These are phyloP conservation scores for Actinomucor elegans DNA, from an alignment of 371 early-diverging fungal species.

Conservation along the genomic window DNA sequence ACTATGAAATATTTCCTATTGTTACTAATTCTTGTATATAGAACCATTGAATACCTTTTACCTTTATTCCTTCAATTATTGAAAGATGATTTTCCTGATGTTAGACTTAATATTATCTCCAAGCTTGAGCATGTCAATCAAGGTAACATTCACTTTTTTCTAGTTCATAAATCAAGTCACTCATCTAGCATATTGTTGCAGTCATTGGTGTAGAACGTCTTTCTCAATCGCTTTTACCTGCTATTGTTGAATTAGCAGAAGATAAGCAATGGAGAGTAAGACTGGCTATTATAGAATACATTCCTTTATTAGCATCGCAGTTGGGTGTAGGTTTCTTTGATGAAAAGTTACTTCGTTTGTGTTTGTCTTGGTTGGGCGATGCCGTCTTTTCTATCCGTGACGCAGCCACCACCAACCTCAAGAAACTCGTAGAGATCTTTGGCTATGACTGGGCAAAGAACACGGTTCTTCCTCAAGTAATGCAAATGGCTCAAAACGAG, in stretches of 20 bases:
- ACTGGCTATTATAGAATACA: conserved; percentile 96
- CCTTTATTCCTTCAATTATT: conserved; percentile 93
- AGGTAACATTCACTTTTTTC: too few relatives aligned
- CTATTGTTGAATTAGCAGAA: conserved; percentile 97
- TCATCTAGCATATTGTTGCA: conserved; percentile 16
- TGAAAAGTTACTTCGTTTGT: conserved; percentile 89
- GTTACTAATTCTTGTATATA: conserved; percentile 10
- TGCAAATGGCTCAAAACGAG: conserved; percentile 80
- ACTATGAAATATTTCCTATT: not conserved
- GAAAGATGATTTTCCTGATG: conserved; percentile 97
- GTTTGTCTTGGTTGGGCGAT: conserved; percentile 98
- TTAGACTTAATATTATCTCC: conserved; percentile 96
- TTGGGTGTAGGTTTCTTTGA: conserved; percentile 96
- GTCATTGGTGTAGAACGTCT: conserved; percentile 97
- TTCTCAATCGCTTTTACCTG: conserved; percentile 95
- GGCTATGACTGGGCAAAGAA: conserved; percentile 95
- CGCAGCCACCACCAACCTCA: conserved; percentile 92
- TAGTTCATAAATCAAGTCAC: too few relatives aligned
- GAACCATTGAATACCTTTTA: conserved; percentile 92
- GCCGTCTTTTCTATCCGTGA: conserved; percentile 96
- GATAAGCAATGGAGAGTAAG: conserved; percentile 99
- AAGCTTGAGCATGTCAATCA: conserved; percentile 93
- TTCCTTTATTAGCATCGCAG: conserved; percentile 94
- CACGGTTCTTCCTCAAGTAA: conserved; percentile 90
- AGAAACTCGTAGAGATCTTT: conserved; percentile 93